phyloP scores from a whole-genome alignment of 257 asterid species.

The Verbascum thapsus region DNA sequence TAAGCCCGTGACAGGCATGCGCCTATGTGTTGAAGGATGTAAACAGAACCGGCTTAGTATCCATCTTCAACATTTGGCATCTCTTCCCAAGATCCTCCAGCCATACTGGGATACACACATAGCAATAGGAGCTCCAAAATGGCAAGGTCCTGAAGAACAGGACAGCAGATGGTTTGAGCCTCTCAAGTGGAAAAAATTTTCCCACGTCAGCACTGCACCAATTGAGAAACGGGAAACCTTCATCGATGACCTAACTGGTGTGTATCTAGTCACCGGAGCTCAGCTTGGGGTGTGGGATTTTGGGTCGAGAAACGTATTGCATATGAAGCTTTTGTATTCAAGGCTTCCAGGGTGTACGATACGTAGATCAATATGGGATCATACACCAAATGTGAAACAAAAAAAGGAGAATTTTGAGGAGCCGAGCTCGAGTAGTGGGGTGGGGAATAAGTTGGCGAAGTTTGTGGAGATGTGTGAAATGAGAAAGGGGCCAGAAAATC shows the following conservation, averaged over 20 bases:
- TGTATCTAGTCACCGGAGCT: constrained; percentile 73
- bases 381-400: constrained; percentile 44
- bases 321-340: constrained; percentile 71
- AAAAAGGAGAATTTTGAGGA: constrained; percentile 39
- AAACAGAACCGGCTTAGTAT: constrained; percentile 67
- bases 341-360: constrained; percentile 76
- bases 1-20: constrained; percentile 82
- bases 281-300: constrained; percentile 93
- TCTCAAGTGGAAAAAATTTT: constrained; percentile 82
- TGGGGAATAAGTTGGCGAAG: constrained; percentile 69
- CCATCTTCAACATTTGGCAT: constrained; percentile 62
- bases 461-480: constrained; percentile 64
- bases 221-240: constrained; percentile 70
- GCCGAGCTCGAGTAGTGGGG: constrained; percentile 50
- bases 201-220: constrained; percentile 83
- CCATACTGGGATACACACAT: constrained; percentile 77
- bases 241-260: constrained; percentile 60
- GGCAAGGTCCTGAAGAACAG: constrained; percentile 94
- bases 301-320: constrained; percentile 74
- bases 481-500: constrained; percentile 71
- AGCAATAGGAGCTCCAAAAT: constrained; percentile 82
- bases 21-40: constrained; percentile 65
- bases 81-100: constrained; percentile 74
- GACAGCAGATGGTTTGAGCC: constrained; percentile 93
- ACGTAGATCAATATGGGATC: constrained; percentile 77